Conservation (phyloP, 2,329 filamentous ascomycete genomes). For the Didymella keratinophila region DNA sequence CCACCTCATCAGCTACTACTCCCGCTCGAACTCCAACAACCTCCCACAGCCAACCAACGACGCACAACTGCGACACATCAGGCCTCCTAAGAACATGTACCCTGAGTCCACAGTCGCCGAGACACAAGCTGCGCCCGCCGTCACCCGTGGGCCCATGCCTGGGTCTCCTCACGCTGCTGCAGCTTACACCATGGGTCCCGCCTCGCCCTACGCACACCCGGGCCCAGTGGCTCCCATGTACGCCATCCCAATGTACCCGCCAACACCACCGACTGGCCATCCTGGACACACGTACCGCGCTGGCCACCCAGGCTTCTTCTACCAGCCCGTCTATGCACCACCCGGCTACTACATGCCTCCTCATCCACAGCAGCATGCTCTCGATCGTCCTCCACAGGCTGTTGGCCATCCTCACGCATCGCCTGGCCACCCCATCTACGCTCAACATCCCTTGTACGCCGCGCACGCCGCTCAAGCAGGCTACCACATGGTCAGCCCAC, state of each 20-base stretch:
- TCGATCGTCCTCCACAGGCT: slow-evolving; percentile 51
- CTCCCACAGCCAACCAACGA: slow-evolving; percentile 85
- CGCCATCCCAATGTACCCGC: slow-evolving; percentile 51
- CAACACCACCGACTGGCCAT: slow-evolving; percentile 52
- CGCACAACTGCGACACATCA: slow-evolving; percentile 78
- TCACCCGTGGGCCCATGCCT: slow-evolving; percentile 76
- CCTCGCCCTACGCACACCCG: slow-evolving; percentile 56
- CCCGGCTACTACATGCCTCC: slow-evolving; percentile 40
- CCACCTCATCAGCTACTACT: slow-evolving; percentile 97
- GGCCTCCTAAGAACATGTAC: slow-evolving; percentile 93
- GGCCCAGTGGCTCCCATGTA: slow-evolving; percentile 52
- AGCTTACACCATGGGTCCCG: slow-evolving; percentile 64
- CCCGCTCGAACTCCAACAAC: slow-evolving; percentile 77
- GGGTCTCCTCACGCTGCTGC: slow-evolving; percentile 63
- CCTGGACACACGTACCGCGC: slow-evolving; percentile 47
- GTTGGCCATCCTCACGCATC: slow-evolving; percentile 51
- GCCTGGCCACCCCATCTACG: slow-evolving; percentile 40
- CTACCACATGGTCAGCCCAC: slow-evolving; percentile 48
- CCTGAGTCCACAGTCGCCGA: slow-evolving; percentile 95
- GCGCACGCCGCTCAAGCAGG: slow-evolving; percentile 44
- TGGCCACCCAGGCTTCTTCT: slow-evolving; percentile 43
- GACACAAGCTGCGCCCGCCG: slow-evolving; percentile 77
- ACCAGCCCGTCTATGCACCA: slow-evolving; percentile 43
- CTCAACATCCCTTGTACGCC: slow-evolving; percentile 38
- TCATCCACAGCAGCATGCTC: slow-evolving; percentile 33